Evolutionary conservation across 164 flowering plant genomes (phyloP).

Genomic region (Pachysandra terminalis): DNA sequence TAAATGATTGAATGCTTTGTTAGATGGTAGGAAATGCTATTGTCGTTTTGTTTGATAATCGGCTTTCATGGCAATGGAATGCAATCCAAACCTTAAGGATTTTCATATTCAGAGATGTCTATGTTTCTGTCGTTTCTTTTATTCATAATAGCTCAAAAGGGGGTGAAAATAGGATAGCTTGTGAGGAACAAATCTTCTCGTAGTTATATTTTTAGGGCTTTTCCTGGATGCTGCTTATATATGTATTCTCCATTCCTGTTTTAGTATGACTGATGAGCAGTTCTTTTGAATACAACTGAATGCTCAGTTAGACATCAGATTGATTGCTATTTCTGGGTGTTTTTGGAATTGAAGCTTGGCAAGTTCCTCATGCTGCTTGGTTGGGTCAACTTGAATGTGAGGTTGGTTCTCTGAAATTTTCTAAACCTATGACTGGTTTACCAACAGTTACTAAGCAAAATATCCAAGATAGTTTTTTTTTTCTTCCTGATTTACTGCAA

Average conservation of each 20-base stretch:
- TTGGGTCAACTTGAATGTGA: no score
- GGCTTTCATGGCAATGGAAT: background rate
- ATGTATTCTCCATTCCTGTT: background rate
- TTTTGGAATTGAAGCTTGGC: no score
- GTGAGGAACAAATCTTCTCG: background rate
- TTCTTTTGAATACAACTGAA: background rate
- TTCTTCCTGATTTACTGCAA: no score
- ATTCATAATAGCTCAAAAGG: background rate
- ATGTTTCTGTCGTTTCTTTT: background rate
- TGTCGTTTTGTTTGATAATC: background rate
- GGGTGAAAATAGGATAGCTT: background rate
- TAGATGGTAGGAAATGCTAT: background rate
- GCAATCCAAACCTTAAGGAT: background rate
- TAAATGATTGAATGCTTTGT: background rate
- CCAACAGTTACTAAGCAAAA: no score
- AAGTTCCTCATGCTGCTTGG: no score
- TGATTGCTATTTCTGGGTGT: no score
- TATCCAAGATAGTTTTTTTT: no score
- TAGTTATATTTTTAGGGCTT: background rate
- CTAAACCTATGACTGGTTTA: no score
- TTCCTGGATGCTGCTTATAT: background rate
- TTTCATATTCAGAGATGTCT: background rate
- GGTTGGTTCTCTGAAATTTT: no score
- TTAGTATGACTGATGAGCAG: background rate
- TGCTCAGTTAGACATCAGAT: no score